Evolutionary conservation across 495 filamentous ascomycete species (phyloP).

Genomic region (Aspergillus funiculosus): DNA sequence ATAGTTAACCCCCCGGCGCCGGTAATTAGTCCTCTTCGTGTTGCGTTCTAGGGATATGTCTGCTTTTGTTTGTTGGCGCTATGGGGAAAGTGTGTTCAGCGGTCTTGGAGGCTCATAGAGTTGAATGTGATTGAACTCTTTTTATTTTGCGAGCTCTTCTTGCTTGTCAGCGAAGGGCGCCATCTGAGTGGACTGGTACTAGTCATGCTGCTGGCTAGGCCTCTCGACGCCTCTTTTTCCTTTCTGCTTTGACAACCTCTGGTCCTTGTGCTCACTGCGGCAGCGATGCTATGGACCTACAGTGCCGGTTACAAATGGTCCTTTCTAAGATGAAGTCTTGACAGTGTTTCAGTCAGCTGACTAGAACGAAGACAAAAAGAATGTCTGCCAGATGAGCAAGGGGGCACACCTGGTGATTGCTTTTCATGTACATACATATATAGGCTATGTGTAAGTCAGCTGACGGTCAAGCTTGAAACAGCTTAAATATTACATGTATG

Average conservation of each 20-base stretch:
- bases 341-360: neutral
- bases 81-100: conserved; percentile 37
- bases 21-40: conserved; percentile 38
- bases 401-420: conserved; percentile 9
- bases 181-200: conserved; percentile 1
- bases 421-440: conserved; percentile 25
- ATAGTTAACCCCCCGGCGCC: conserved; percentile 36
- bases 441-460: conserved; percentile 21
- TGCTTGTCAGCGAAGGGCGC: conserved; percentile 16
- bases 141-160: conserved; percentile 31
- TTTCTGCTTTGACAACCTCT: neutral
- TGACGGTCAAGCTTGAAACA: conserved; percentile 17
- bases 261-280: neutral
- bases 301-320: conserved; percentile 6
- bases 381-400: neutral
- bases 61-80: conserved; percentile 40
- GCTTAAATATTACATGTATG: conserved; percentile 1
- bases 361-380: neutral
- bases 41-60: conserved; percentile 32
- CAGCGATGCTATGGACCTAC: conserved; percentile 1
- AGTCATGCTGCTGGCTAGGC: neutral
- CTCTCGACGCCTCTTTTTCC: neutral
- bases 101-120: conserved; percentile 38
- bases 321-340: neutral
- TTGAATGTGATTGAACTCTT: conserved; percentile 16